Conservation (phyloP, 83 land plant species). For the Thuja plicata region DNA sequence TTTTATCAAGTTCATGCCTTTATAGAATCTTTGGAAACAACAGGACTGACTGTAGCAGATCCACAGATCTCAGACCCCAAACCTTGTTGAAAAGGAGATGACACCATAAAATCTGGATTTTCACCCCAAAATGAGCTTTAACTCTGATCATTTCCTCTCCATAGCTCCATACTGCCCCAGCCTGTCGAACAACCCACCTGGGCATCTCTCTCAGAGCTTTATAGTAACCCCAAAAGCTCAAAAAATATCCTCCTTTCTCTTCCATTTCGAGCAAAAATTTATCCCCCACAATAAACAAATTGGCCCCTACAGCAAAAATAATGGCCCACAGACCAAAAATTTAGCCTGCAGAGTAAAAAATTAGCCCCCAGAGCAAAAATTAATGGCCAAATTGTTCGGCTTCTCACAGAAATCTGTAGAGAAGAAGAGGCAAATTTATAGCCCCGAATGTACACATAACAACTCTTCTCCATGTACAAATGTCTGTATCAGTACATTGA, state of each 20-base stretch:
- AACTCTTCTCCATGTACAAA: conserved; percentile 63
- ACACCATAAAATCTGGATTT: no score
- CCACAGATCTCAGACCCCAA: no score
- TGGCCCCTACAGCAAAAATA: not conserved
- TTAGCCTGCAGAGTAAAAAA: not conserved
- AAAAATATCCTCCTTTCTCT: conserved; percentile 31
- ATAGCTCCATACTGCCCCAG: conserved; percentile 55
- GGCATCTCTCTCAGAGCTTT: conserved; percentile 62
- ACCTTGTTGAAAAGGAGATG: no score
- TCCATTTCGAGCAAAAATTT: not conserved
- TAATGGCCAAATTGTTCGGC: not conserved
- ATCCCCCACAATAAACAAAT: no score
- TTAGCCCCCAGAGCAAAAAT: not conserved
- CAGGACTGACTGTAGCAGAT: no score
- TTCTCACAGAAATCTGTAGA: not conserved
- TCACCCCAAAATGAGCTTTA: conserved; percentile 64
- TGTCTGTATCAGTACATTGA: conserved; percentile 34
- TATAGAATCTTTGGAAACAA: no score
- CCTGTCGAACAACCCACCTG: conserved; percentile 40
- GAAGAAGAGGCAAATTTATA: not conserved
- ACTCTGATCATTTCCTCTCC: conserved; percentile 65
- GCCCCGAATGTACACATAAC: conserved; percentile 45
- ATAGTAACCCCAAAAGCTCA: conserved; percentile 39
- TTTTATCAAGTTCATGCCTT: no score
- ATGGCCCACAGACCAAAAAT: not conserved